Evolutionary conservation across 192 early-diverging fungal species (phyloP).

Genomic region (Umbelopsis vinacea): DNA sequence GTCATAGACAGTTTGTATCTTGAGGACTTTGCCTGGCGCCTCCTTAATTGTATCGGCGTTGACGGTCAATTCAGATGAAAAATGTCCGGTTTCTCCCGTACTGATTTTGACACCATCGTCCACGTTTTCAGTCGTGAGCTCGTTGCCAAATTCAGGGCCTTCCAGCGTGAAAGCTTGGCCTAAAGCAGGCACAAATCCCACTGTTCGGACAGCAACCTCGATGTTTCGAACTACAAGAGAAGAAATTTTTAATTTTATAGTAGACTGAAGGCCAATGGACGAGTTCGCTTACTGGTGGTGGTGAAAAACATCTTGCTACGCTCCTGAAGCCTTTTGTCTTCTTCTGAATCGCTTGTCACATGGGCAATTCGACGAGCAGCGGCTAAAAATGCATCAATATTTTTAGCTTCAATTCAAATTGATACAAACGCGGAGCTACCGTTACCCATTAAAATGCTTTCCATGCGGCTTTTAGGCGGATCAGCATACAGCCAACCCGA

Average conservation of each 20-base stretch:
- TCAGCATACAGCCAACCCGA: slow-evolving; percentile 36
- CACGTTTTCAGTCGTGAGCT: slow-evolving; percentile 24
- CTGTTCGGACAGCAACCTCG: slow-evolving; percentile 24
- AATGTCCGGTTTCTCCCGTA: slow-evolving; percentile 33
- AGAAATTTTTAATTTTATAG: too few relatives aligned
- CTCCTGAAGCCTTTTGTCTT: slow-evolving; percentile 23
- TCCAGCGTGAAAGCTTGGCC: slow-evolving; percentile 20
- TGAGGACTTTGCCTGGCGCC: slow-evolving; percentile 12
- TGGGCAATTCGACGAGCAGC: slow-evolving; percentile 17
- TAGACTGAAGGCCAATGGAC: too few relatives aligned
- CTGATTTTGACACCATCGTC: slow-evolving; percentile 23
- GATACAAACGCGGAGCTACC: too few relatives aligned
- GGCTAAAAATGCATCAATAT: background rate
- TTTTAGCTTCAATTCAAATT: background rate
- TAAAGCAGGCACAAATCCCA: slow-evolving; percentile 26
- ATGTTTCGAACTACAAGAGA: slow-evolving; percentile 29
- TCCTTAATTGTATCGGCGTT: slow-evolving; percentile 29
- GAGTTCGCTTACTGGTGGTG: slow-evolving; percentile 14
- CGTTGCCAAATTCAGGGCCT: slow-evolving; percentile 17
- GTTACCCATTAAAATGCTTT: slow-evolving; percentile 32
- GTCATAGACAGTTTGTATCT: slow-evolving; percentile 1
- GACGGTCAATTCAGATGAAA: slow-evolving; percentile 23
- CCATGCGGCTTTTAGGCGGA: slow-evolving; percentile 27
- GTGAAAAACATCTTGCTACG: slow-evolving; percentile 31
- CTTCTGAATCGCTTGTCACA: slow-evolving; percentile 34